Conservation (phyloP, 2,329 filamentous ascomycete genomes). For the Grosmannia huntii region DNA sequence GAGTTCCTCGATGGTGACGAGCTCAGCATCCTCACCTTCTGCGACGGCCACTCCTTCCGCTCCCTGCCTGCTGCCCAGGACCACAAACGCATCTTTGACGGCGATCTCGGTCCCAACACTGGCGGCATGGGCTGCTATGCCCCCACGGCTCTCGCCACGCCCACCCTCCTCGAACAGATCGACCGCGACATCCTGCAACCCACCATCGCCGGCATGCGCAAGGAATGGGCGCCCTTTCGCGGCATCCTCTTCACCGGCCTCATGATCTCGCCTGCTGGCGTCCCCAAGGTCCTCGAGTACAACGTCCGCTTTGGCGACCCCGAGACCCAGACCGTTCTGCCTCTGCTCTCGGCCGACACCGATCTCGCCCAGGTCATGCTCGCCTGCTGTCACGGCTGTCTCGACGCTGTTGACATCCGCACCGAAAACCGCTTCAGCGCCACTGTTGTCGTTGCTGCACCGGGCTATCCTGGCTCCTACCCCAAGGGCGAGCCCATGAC, state of each 20-base stretch:
- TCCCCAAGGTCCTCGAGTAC: slow-evolving; percentile 74
- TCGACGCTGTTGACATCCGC: slow-evolving; percentile 57
- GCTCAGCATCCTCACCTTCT: slow-evolving; percentile 81
- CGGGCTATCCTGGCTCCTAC: slow-evolving; percentile 81
- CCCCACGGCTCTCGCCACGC: slow-evolving; percentile 67
- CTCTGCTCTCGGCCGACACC: slow-evolving; percentile 62
- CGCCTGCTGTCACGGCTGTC: slow-evolving; percentile 63
- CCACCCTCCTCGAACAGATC: slow-evolving; percentile 63
- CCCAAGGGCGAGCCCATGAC: slow-evolving; percentile 58
- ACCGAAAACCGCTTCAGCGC: slow-evolving; percentile 62
- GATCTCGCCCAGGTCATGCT: slow-evolving; percentile 84
- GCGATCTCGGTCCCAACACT: slow-evolving; percentile 83
- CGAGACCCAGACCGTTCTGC: slow-evolving; percentile 77
- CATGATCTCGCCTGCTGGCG: slow-evolving; percentile 72
- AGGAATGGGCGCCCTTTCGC: slow-evolving; percentile 60
- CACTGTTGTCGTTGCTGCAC: slow-evolving; percentile 87
- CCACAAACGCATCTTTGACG: slow-evolving; percentile 89
- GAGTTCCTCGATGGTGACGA: slow-evolving; percentile 88
- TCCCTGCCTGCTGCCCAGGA: slow-evolving; percentile 87
- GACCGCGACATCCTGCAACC: slow-evolving; percentile 77
- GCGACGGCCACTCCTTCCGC: slow-evolving; percentile 73
- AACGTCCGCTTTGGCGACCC: slow-evolving; percentile 90
- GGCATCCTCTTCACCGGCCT: slow-evolving; percentile 80
- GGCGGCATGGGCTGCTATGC: slow-evolving; percentile 98
- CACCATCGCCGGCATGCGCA: slow-evolving; percentile 77